Base-by-base conservation (phyloP, 371 early-diverging fungal genomes). In the Mucor irregularis region DNA sequence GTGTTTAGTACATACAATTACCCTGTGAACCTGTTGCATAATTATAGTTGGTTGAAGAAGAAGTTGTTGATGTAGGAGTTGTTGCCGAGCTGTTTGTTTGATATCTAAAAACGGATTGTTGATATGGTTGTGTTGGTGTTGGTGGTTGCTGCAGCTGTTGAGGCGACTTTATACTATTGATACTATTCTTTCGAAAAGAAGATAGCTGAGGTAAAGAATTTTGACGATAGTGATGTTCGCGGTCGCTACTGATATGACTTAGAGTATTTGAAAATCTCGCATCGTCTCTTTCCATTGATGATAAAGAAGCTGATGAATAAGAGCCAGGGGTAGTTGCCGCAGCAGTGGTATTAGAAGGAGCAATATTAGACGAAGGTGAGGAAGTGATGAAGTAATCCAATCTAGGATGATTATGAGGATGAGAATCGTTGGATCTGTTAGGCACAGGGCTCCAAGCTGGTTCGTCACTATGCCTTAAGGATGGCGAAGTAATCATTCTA, bases 391-490 rank as follows among this genome's bases (percentile, higher is more conserved):
- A 58, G 25, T 46, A 49, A 44, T 49, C 50, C 22, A 43, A 43
- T 35, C 51, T 51, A 37, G 29, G 33, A 25, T 22, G 24, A 17
- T 45, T 25, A 35, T 39, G 17, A 24, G 26, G 24, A 21, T 35
- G n/a, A n/a, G 25, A 17, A 14, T 58, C 52, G 9, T 16, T 51
- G 26, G 26, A 28, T 21, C 29, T 42, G 24, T 42, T 43, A 19
- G 52, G 44, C 17, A 50, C 44, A 44, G 59, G 60, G 31, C 52
- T 47, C 53, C 53, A 59, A n/a, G n/a, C n/a, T 3, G 47, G 33
- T 3, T 59, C 53, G 29, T 48, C 34, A 22, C 49, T 53, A 35
- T 28, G 42, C 33, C 24, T n/a, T 26, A 42, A 24, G 48, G 25
- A 40, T 30, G 53, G 48, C 2, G 62, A 31, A 1, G 39, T 25